Evolutionary conservation across 352 stramenopile genomes (phyloP), one percentile per base, ranked within the genome.

Genomic region (Globisporangium iwayamae): DNA sequence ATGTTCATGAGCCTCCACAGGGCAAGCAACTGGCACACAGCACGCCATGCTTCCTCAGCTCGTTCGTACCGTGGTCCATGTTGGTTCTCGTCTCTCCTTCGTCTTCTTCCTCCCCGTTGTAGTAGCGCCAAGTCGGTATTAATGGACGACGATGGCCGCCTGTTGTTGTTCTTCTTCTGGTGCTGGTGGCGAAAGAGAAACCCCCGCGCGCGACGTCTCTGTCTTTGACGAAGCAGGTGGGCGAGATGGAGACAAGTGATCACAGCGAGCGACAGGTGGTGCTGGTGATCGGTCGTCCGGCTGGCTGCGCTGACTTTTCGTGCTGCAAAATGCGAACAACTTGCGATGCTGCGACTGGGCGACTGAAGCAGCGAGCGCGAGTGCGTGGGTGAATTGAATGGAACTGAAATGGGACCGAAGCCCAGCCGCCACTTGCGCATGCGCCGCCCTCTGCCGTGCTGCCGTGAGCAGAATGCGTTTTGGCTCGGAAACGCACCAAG

Each of bases 61-160:
- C 32, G n/a, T 9, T 60, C 67, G 43, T 39, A 73, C 67, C 63
- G 34, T 71, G 63, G 13, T 74, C 68, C 68, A 74, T 74, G 58
- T 20, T 65, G 38, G 20, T 18, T 30, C 16, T 20, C 48, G 50
- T 20, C 14, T 36, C 28, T 38, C n/a, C 16, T 57, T 22, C 9
- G 3, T 56, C 9, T 6, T 14, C 36, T 41, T 41, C 9, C 36
- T 41, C 11, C 9, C 11, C 36, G 36, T 14, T 16, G 36, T 11
- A 41, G 36, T 18, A 3, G 30, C 28, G 51, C 20, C 51, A 43
- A 57, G 51, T 28, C 10, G 25, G 32, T 36, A 36, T 36, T 43
- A 45, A 43, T 57, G 51, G 18, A 43, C 18, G 30, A 43, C 18
- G 30, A 10, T 30, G 1, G 16, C 1, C 30, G 8, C 10, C 7